These are phyloP conservation scores for Chrysanthemum seticuspe DNA, from an alignment of 129 eudicot species.

Conservation along the genomic window DNA sequence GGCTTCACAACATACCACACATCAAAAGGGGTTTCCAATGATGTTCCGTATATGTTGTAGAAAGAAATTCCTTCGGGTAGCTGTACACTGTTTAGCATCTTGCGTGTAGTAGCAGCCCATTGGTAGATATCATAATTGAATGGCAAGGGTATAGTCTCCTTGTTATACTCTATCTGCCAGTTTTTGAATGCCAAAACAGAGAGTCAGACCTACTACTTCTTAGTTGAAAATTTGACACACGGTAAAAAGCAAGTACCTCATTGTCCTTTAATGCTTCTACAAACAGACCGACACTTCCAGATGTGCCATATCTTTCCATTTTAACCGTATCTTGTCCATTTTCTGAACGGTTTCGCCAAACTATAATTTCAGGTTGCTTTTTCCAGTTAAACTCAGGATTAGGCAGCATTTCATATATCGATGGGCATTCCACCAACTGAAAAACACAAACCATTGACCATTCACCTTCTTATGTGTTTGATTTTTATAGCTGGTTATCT, in stretches of 20 bases:
- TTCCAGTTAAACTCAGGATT: constrained; percentile 83
- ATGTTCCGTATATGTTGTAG: constrained; percentile 83
- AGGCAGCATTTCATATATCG: constrained; percentile 88
- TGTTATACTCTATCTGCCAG: constrained; percentile 59
- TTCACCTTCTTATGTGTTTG: background rate
- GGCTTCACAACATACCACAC: constrained; percentile 59
- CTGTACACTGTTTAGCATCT: constrained; percentile 56
- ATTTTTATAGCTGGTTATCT: background rate
- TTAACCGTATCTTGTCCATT: constrained; percentile 46
- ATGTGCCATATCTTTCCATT: constrained; percentile 52
- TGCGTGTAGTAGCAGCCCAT: constrained; percentile 85
- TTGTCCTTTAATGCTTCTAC: constrained; percentile 80
- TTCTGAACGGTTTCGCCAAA: constrained; percentile 58
- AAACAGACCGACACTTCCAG: constrained; percentile 51
- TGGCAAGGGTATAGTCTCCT: constrained; percentile 68
- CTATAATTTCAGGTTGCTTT: constrained; percentile 70
- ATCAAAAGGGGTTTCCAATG: constrained; percentile 86
- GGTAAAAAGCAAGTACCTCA: constrained; percentile 45
- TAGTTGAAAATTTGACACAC: too few species aligned
- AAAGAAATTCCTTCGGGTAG: constrained; percentile 71
- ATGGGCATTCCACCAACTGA: constrained; percentile 89
- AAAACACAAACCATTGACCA: constrained; percentile 6
- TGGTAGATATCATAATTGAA: constrained; percentile 63
- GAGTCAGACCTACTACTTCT: background rate
- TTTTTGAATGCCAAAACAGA: too few species aligned